These are phyloP conservation scores for Sordariomycetes sp. DNA, from an alignment of 2,329 filamentous ascomycete genomes.

Conservation along the genomic window DNA sequence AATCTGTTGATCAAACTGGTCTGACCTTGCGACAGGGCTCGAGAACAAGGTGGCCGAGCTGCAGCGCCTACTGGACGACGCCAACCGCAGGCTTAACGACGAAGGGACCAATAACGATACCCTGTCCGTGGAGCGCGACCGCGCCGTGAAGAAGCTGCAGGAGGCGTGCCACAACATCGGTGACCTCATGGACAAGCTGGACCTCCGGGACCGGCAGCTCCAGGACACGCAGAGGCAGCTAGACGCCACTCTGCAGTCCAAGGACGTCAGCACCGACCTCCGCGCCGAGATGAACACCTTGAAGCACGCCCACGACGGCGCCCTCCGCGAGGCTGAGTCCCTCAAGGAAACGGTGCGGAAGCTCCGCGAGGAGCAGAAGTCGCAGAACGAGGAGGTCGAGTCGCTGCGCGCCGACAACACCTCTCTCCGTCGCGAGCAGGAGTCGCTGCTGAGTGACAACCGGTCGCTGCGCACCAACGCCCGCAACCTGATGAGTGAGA, in stretches of 20 bases:
- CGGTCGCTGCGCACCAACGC: conserved; percentile 27
- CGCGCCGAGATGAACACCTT: conserved; percentile 25
- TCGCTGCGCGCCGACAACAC: conserved; percentile 27
- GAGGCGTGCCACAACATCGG: conserved; percentile 46
- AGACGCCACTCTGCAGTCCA: conserved; percentile 24
- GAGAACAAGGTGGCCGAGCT: conserved; percentile 46
- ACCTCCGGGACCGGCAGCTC: conserved; percentile 25
- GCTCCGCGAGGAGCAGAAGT: conserved; percentile 19
- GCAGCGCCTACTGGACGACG: conserved; percentile 46
- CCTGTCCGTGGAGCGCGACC: conserved; percentile 50
- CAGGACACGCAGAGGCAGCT: conserved; percentile 26
- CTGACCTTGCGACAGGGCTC: conserved; percentile 27
- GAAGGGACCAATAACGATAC: conserved; percentile 50
- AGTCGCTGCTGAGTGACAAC: conserved; percentile 29
- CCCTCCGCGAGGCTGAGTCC: conserved; percentile 25
- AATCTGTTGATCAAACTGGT: not conserved
- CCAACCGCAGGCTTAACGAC: conserved; percentile 47
- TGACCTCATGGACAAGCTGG: conserved; percentile 28
- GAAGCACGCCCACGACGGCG: conserved; percentile 18
- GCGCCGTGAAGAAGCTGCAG: conserved; percentile 47
- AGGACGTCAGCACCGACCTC: conserved; percentile 22
- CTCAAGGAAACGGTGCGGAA: conserved; percentile 26
- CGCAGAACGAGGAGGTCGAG: conserved; percentile 23
- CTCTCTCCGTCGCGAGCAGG: conserved; percentile 25
- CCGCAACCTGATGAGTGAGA: conserved; percentile 25